Conservation (phyloP, 768 basidiomycete species). For the Glaciozyma antarctica region DNA sequence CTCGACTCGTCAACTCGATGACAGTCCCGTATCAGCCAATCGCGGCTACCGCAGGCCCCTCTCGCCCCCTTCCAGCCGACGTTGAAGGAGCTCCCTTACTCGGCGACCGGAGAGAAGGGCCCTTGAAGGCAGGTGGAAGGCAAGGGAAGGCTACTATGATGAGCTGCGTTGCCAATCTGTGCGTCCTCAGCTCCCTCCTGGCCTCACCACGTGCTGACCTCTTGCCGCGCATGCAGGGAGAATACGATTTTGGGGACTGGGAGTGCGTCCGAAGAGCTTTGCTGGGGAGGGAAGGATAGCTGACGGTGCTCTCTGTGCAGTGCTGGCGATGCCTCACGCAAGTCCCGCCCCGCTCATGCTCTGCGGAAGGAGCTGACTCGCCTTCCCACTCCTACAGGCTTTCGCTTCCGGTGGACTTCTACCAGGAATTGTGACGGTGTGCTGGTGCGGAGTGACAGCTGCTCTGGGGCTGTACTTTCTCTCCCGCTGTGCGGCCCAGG, state of each 20-base stretch:
- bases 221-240: not conserved
- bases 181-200: not conserved
- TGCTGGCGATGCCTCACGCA: not conserved
- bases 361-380: not conserved
- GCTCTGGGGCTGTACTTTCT: slow-evolving; percentile 84
- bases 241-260: slow-evolving; percentile 17
- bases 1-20: too few species aligned
- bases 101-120: not conserved
- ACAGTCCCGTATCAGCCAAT: too few species aligned
- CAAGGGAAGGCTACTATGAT: slow-evolving; percentile 57
- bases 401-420: slow-evolving; percentile 83
- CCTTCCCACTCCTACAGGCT: slow-evolving; percentile 41
- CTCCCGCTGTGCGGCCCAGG: slow-evolving; percentile 65
- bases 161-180: slow-evolving; percentile 50
- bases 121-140: slow-evolving; percentile 40
- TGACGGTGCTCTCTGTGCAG: not conserved
- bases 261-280: not conserved
- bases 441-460: slow-evolving; percentile 64
- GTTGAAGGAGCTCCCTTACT: not conserved
- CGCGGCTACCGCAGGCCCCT: too few species aligned
- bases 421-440: slow-evolving; percentile 79
- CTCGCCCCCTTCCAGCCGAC: not conserved
- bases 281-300: not conserved
- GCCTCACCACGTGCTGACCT: not conserved
- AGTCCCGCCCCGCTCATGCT: not conserved